These are phyloP conservation scores for Acanthamoeba culbertsoni DNA, from an alignment of 208 protist species.

Conservation along the genomic window DNA sequence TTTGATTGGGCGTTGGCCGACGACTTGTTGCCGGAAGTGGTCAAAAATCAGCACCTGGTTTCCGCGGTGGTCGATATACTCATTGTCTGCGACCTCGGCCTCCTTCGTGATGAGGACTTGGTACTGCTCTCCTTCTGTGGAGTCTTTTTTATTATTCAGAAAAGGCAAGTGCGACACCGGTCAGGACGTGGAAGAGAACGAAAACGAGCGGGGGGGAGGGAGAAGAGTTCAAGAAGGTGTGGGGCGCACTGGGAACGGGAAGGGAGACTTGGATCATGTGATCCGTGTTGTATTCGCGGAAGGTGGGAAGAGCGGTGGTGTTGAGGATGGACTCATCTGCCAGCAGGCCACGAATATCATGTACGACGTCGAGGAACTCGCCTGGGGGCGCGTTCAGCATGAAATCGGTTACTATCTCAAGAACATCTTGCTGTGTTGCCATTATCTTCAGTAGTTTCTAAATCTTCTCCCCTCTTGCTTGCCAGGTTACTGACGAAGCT, in stretches of 20 bases:
- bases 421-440: slow-evolving; percentile 66
- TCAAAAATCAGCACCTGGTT: slow-evolving; percentile 71
- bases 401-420: slow-evolving; percentile 73
- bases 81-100: slow-evolving; percentile 65
- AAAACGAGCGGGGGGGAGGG: neutral
- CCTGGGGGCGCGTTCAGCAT: slow-evolving; percentile 74
- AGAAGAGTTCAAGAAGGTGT: neutral
- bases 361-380: slow-evolving; percentile 77
- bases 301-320: slow-evolving; percentile 66
- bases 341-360: slow-evolving; percentile 72
- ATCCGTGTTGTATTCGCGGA: slow-evolving; percentile 77
- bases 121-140: neutral
- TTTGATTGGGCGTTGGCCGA: neutral
- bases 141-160: neutral
- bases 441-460: neutral
- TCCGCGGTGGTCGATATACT: slow-evolving; percentile 71
- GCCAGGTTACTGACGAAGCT: neutral
- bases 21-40: slow-evolving; percentile 72
- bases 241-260: neutral
- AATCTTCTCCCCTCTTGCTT: neutral
- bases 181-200: neutral
- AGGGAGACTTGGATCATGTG: slow-evolving; percentile 70
- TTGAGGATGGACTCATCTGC: slow-evolving; percentile 73
- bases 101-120: slow-evolving; percentile 67
- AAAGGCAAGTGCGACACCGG: neutral